Evolutionary conservation across 305 asterid genomes (phyloP).

Genomic region (Rubia balearica): DNA sequence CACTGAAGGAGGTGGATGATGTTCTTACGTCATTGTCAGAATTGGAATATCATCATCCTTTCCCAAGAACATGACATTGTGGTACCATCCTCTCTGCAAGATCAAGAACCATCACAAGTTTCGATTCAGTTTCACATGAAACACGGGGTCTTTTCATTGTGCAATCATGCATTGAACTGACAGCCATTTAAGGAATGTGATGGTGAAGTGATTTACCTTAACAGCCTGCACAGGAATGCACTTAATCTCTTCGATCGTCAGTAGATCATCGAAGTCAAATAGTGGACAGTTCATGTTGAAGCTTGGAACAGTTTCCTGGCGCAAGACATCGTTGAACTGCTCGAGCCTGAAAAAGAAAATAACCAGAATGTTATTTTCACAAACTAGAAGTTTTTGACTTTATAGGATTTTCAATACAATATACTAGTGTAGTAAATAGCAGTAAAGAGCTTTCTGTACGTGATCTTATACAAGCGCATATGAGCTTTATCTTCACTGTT

Average conservation of each 20-base stretch:
- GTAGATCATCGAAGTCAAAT: conserved; percentile 49
- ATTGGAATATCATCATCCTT: conserved; percentile 61
- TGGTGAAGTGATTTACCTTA: conserved; percentile 39
- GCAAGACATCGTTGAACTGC: conserved; percentile 82
- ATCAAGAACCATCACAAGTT: conserved; percentile 11
- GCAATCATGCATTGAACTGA: neutral
- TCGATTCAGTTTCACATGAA: no score
- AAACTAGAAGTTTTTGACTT: neutral
- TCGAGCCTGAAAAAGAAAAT: conserved; percentile 51
- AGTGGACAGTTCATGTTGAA: conserved; percentile 42
- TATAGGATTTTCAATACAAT: neutral
- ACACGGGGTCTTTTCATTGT: neutral
- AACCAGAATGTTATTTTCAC: neutral
- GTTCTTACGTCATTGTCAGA: conserved; percentile 84
- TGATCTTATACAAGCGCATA: conserved; percentile 74
- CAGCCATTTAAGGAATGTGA: conserved; percentile 2
- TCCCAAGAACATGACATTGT: conserved; percentile 71
- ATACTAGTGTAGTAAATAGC: neutral
- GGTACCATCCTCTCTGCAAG: conserved; percentile 80
- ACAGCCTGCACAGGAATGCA: conserved; percentile 44
- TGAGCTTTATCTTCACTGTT: conserved; percentile 50
- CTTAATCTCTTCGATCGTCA: conserved; percentile 46
- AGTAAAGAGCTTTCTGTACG: conserved; percentile 44
- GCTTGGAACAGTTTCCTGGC: conserved; percentile 60
- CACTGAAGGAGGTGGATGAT: conserved; percentile 1